Evolutionary conservation across 192 early-diverging fungal species (phyloP).

Genomic region (Rhizoclosmatium globosum): DNA sequence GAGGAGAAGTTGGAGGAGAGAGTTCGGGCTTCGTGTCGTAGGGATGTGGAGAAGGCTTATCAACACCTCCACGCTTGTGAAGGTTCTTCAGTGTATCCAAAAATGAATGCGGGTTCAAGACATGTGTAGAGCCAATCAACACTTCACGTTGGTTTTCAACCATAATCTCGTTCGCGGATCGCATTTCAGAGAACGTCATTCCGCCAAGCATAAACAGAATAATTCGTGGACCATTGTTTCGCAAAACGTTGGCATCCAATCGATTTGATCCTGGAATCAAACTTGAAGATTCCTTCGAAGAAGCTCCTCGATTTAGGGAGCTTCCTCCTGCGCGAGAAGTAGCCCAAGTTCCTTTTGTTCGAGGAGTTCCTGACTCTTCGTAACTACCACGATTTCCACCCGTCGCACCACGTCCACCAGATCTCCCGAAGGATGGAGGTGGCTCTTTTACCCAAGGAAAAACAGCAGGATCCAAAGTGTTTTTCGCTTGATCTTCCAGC

Average conservation of each 20-base stretch:
- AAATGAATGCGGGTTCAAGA: constrained; percentile 36
- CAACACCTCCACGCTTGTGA: constrained; percentile 19
- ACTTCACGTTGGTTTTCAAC: constrained; percentile 49
- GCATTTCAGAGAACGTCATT: constrained; percentile 57
- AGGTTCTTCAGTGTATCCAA: constrained; percentile 41
- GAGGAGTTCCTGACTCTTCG: not conserved
- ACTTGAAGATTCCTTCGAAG: not conserved
- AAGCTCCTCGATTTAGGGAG: constrained; percentile 17
- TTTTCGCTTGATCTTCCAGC: constrained; percentile 59
- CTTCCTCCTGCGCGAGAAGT: constrained; percentile 28
- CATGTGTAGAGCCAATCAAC: constrained; percentile 49
- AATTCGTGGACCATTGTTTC: constrained; percentile 48
- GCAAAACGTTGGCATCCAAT: constrained; percentile 31
- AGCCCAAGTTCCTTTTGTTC: constrained; percentile 52
- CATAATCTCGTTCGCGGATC: constrained; percentile 50
- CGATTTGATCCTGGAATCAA: not conserved
- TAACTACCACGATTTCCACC: not conserved
- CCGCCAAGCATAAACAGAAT: constrained; percentile 59
- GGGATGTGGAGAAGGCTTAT: not conserved
- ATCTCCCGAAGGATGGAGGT: constrained; percentile 37
- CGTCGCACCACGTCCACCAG: not conserved
- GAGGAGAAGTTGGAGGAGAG: not conserved
- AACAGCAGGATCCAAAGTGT: constrained; percentile 58
- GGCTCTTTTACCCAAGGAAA: constrained; percentile 75
- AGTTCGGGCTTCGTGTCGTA: constrained; percentile 15